Conservation (phyloP, 2,329 filamentous ascomycete genomes). For the Neonectria magnoliae region DNA sequence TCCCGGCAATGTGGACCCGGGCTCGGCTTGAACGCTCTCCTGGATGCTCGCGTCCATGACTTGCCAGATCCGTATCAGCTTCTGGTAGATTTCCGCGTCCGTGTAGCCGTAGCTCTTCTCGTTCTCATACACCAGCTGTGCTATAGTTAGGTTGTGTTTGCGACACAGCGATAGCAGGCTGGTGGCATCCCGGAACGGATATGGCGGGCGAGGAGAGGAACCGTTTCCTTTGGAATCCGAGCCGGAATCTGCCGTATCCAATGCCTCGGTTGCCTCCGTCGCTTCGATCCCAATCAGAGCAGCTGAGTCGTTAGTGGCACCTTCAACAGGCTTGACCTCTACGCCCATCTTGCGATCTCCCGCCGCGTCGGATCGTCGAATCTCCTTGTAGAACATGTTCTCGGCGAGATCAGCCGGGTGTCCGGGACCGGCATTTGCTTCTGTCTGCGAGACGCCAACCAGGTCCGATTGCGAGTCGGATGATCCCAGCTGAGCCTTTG, state of each 20-base stretch:
- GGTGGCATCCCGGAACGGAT: constrained; percentile 58
- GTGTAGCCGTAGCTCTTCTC: constrained; percentile 62
- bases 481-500: background rate
- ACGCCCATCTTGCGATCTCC: constrained; percentile 56
- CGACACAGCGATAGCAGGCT: constrained; percentile 58
- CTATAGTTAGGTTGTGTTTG: constrained; percentile 62
- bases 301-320: constrained; percentile 17
- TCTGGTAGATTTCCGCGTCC: constrained; percentile 59
- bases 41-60: constrained; percentile 63
- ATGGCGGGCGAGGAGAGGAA: constrained; percentile 51
- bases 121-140: constrained; percentile 62
- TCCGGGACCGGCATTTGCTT: constrained; percentile 15
- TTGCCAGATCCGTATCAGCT: constrained; percentile 60
- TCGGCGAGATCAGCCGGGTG: constrained; percentile 61
- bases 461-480: background rate
- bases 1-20: constrained; percentile 54
- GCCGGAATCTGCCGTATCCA: constrained; percentile 27
- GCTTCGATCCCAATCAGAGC: constrained; percentile 19
- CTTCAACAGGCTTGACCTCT: constrained; percentile 52
- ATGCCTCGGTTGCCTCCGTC: background rate
- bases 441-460: background rate
- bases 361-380: constrained; percentile 56
- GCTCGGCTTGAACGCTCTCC: constrained; percentile 58
- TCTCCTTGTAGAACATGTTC: constrained; percentile 64
- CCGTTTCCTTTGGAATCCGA: constrained; percentile 27